Percentiles rank a stretch among this genome's conserved stretches.
Evolutionary conservation across 306 rosid species (phyloP).

Genomic region (Castanospermum australe): DNA sequence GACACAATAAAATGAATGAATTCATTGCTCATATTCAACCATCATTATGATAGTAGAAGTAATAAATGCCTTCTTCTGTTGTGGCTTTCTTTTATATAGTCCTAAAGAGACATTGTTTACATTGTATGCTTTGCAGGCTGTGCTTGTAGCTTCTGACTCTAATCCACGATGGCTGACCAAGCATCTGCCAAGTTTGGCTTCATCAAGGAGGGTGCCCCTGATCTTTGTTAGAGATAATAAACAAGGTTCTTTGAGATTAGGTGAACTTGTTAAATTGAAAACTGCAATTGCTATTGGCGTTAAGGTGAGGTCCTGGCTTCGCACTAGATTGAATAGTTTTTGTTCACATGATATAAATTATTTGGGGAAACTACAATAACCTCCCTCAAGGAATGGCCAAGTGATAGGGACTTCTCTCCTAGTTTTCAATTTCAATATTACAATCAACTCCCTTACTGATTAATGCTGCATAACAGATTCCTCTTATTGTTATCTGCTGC

Average conservation of each 20-base stretch:
- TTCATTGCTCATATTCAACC: not conserved
- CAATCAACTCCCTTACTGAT: not conserved
- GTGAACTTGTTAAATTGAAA: conserved; percentile 67
- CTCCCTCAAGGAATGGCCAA: not conserved
- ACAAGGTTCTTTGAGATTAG: conserved; percentile 73
- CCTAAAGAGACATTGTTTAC: not conserved
- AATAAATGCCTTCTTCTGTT: not conserved
- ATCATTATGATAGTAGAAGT: not conserved
- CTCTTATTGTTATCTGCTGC: not conserved
- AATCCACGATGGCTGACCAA: conserved; percentile 77
- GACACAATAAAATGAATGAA: not conserved
- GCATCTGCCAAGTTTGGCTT: conserved; percentile 71
- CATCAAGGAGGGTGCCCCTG: conserved; percentile 66
- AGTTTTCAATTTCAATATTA: not conserved
- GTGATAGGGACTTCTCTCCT: not conserved
- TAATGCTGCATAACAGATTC: not conserved
- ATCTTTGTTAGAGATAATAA: conserved; percentile 62
- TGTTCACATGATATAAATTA: not conserved
- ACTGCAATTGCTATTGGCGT: conserved; percentile 87
- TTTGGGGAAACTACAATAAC: not conserved
- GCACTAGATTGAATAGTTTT: not conserved
- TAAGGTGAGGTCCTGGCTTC: conserved; percentile 48
- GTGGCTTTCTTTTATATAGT: not conserved
- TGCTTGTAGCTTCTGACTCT: conserved; percentile 71
- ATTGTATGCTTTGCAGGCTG: conserved; percentile 46